Conservation (phyloP, 768 basidiomycete genomes). For the Daedaleopsis nitida region DNA sequence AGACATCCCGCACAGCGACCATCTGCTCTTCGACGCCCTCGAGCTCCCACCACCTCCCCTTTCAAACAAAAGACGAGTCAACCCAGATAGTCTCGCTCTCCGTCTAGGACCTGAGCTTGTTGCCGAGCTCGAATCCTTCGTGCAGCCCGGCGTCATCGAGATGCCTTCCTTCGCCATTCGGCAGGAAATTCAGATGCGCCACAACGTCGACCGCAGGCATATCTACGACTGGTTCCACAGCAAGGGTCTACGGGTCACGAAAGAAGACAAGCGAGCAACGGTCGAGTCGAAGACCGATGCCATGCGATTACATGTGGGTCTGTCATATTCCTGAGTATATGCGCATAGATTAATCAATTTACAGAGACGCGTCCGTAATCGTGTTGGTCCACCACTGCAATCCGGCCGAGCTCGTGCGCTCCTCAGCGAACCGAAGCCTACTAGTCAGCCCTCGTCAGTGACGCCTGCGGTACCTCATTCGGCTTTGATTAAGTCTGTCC, state of each 20-base stretch:
- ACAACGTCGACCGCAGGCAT: conserved; percentile 69
- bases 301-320: conserved; percentile 18
- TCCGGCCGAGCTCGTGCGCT: background rate
- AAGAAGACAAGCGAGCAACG: conserved; percentile 27
- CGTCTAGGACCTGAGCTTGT: conserved; percentile 68
- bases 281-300: conserved; percentile 14
- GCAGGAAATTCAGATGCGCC: conserved; percentile 70
- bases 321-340: conserved; percentile 1
- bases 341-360: background rate
- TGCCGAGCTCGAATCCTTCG: conserved; percentile 70
- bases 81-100: conserved; percentile 68
- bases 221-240: conserved; percentile 81
- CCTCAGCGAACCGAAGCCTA: background rate
- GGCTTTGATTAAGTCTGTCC: background rate
- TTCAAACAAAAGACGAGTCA: conserved; percentile 48
- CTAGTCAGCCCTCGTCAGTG: background rate
- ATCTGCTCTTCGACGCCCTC: conserved; percentile 5
- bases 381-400: conserved; percentile 7
- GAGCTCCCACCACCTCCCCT: conserved; percentile 6
- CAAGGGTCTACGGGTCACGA: conserved; percentile 40
- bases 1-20: conserved; percentile 7
- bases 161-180: conserved; percentile 77
- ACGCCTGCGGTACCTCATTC: background rate
- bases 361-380: conserved; percentile 12
- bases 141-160: conserved; percentile 65